phyloP scores from a whole-genome alignment of 106 monocot genomes.

The Hemerocallis citrina region DNA sequence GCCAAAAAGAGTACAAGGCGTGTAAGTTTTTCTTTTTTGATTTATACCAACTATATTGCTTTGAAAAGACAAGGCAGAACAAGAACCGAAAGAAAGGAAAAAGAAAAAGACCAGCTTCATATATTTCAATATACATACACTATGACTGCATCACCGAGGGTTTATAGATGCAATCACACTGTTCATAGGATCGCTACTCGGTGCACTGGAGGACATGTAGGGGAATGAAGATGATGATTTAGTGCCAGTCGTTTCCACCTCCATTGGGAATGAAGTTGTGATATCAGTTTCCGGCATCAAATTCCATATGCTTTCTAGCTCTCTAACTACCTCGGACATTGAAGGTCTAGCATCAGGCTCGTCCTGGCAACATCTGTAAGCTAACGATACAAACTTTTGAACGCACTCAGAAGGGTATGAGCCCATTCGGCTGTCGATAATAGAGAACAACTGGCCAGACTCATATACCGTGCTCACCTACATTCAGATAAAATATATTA shows the following conservation, averaged over 20 bases:
- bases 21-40: no score
- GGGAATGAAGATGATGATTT: slow-evolving; percentile 27
- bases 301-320: slow-evolving; percentile 66
- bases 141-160: slow-evolving; percentile 1
- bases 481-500: background rate
- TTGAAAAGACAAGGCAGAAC: no score
- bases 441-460: slow-evolving; percentile 48
- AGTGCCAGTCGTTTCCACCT: slow-evolving; percentile 7
- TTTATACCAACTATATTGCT: no score
- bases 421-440: slow-evolving; percentile 72
- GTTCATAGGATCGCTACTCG: background rate
- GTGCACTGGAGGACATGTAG: background rate
- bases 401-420: slow-evolving; percentile 67
- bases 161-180: background rate
- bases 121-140: no score
- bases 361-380: slow-evolving; percentile 68
- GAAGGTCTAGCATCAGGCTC: slow-evolving; percentile 81
- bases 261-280: slow-evolving; percentile 19
- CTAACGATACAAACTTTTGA: slow-evolving; percentile 54
- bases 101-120: no score
- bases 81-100: no score
- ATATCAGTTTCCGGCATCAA: slow-evolving; percentile 45
- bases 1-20: no score
- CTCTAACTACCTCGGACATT: slow-evolving; percentile 77
- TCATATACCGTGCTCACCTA: slow-evolving; percentile 46